These are phyloP conservation scores for Scedosporium boydii DNA, from an alignment of 2,329 filamentous ascomycete genomes.

Conservation along the genomic window DNA sequence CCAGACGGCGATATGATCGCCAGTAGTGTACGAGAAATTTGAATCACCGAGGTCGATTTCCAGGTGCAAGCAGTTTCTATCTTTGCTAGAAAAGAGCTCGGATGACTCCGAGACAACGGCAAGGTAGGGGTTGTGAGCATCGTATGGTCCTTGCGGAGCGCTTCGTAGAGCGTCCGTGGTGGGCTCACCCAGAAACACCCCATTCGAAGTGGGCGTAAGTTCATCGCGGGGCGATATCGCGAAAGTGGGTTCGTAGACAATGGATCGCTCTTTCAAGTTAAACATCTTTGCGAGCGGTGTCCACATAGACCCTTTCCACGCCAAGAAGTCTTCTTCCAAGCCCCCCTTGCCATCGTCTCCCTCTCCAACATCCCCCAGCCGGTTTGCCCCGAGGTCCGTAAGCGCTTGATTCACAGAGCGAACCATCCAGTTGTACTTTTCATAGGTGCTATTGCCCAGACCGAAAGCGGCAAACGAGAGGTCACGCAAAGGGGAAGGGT, in stretches of 20 bases:
- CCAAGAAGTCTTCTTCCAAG: conserved; percentile 26
- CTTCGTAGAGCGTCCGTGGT: background rate
- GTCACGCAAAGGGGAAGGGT: conserved; percentile 7
- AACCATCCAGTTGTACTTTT: conserved; percentile 26
- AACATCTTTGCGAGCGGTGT: conserved; percentile 11
- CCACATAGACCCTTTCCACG: conserved; percentile 23
- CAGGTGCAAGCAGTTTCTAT: conserved; percentile 24
- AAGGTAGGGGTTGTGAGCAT: conserved; percentile 48
- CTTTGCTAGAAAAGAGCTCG: conserved; percentile 14
- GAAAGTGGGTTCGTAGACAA: conserved; percentile 14
- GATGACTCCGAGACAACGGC: conserved; percentile 68
- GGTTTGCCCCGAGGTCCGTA: conserved; percentile 17
- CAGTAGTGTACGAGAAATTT: conserved; percentile 22
- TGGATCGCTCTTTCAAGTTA: conserved; percentile 13
- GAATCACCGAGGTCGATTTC: conserved; percentile 21
- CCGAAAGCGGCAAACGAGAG: conserved; percentile 26
- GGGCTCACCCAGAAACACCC: conserved; percentile 9
- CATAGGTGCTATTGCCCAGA: conserved; percentile 28
- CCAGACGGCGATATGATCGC: conserved; percentile 26
- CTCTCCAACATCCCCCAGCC: conserved; percentile 17
- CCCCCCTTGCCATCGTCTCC: conserved; percentile 20
- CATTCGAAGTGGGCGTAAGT: conserved; percentile 8
- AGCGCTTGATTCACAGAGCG: conserved; percentile 16
- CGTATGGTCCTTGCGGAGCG: conserved; percentile 57
- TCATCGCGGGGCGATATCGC: conserved; percentile 13